Evolutionary conservation across 1,284 basidiomycete species (phyloP).

Genomic region (Leccinum solheimii): DNA sequence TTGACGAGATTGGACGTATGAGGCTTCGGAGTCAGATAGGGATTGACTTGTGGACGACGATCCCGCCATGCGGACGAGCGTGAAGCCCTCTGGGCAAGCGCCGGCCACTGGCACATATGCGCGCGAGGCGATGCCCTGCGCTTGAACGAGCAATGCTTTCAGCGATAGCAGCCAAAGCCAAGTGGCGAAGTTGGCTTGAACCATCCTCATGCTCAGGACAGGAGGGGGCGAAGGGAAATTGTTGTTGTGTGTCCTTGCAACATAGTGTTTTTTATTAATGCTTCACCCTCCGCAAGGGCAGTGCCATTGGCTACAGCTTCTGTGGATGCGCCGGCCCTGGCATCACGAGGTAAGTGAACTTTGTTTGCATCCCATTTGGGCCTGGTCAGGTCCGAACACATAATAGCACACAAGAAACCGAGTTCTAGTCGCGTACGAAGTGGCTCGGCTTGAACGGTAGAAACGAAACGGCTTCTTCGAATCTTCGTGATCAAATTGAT

Average conservation of each 20-base stretch:
- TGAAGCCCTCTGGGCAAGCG: constrained; percentile 33
- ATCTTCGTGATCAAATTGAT: background rate
- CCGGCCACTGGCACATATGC: constrained; percentile 29
- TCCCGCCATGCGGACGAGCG: constrained; percentile 38
- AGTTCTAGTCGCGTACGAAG: background rate
- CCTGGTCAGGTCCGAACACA: background rate
- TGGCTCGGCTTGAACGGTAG: background rate
- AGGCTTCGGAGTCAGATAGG: constrained; percentile 31
- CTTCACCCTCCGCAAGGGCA: background rate
- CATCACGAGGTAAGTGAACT: background rate
- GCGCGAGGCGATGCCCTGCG: constrained; percentile 26
- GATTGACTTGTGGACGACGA: constrained; percentile 26
- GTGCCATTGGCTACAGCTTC: background rate
- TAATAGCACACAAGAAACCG: background rate
- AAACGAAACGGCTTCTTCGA: background rate
- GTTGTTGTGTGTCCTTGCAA: background rate
- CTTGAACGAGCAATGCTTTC: constrained; percentile 9
- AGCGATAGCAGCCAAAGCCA: constrained; percentile 20
- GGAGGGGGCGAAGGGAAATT: background rate
- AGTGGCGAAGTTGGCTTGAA: background rate
- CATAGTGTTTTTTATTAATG: background rate
- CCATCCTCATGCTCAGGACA: background rate
- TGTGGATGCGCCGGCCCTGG: background rate
- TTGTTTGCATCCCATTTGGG: background rate
- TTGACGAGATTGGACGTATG: constrained; percentile 34